A percentile compares a stretch with the other conserved stretches of the same genome.
Evolutionary conservation across 768 basidiomycete species (phyloP).

Genomic region (Leccinum sublutescens): DNA sequence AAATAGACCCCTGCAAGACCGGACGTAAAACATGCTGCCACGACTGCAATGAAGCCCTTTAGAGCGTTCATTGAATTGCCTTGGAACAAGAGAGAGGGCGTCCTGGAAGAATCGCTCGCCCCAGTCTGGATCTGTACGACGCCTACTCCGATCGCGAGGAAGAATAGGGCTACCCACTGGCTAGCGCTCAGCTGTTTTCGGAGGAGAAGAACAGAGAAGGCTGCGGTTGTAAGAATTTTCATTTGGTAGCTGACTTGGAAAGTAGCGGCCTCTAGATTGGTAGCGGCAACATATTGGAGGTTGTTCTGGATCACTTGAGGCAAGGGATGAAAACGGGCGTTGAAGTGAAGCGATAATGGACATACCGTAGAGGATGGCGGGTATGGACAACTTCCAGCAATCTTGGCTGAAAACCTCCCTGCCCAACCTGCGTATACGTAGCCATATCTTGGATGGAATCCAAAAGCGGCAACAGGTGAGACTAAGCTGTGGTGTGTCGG

Average conservation of each 20-base stretch:
- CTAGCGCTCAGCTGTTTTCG: constrained; percentile 67
- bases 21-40: constrained; percentile 90
- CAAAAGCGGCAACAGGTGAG: constrained; percentile 36
- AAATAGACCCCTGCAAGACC: constrained; percentile 98
- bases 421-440: constrained; percentile 54
- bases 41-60: constrained; percentile 88
- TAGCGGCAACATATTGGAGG: constrained; percentile 91
- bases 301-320: constrained; percentile 84
- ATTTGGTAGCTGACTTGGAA: constrained; percentile 98
- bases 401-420: constrained; percentile 82
- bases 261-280: constrained; percentile 91
- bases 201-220: constrained; percentile 80
- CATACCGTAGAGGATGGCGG: constrained; percentile 87
- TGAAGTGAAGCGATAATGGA: neutral
- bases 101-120: constrained; percentile 20
- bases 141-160: constrained; percentile 86
- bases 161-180: constrained; percentile 84
- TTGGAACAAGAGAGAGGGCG: constrained; percentile 33
- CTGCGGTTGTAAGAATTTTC: constrained; percentile 95
- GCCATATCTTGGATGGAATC: constrained; percentile 35
- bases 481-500: constrained; percentile 31
- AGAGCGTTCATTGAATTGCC: constrained; percentile 70
- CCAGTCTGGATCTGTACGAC: constrained; percentile 81
- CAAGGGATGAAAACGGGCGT: constrained; percentile 7
- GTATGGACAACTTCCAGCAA: constrained; percentile 97